Percentiles rank a stretch among this genome's conserved stretches.
Evolutionary conservation across 2,329 filamentous ascomycete genomes (phyloP).

Genomic region (Aspergillus fumigatus): DNA sequence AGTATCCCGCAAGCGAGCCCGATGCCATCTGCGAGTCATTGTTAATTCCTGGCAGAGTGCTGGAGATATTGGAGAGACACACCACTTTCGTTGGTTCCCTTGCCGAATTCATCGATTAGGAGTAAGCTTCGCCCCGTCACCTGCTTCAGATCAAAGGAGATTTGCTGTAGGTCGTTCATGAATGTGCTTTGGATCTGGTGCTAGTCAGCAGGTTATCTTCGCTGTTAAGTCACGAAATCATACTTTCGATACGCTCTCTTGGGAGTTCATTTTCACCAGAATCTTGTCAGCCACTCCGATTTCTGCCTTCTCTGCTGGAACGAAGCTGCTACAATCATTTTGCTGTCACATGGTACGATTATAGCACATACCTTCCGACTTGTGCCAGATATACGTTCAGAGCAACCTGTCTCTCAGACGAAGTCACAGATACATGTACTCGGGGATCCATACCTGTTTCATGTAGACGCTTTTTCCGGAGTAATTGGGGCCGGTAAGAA

Average conservation of each 20-base stretch:
- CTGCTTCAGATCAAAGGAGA: slow-evolving; percentile 69
- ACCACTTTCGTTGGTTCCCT: slow-evolving; percentile 60
- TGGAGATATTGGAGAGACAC: slow-evolving; percentile 1
- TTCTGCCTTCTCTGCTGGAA: slow-evolving; percentile 70
- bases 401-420: slow-evolving; percentile 52
- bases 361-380: slow-evolving; percentile 55
- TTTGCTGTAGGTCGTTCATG: slow-evolving; percentile 83
- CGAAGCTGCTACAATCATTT: slow-evolving; percentile 56
- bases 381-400: slow-evolving; percentile 90
- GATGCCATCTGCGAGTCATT: slow-evolving; percentile 50
- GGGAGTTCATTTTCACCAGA: slow-evolving; percentile 75
- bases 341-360: background rate
- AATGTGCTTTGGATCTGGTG: slow-evolving; percentile 58
- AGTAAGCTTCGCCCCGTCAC: slow-evolving; percentile 73
- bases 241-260: slow-evolving; percentile 60
- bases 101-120: slow-evolving; percentile 88
- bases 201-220: background rate
- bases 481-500: slow-evolving; percentile 91
- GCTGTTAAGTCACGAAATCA: background rate
- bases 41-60: background rate
- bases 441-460: slow-evolving; percentile 58
- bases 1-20: slow-evolving; percentile 60
- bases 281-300: slow-evolving; percentile 93
- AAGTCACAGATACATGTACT: background rate
- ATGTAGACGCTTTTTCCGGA: slow-evolving; percentile 96